These are phyloP conservation scores for Cercospora sesami DNA, from an alignment of 2,329 filamentous ascomycete species.

Conservation along the genomic window DNA sequence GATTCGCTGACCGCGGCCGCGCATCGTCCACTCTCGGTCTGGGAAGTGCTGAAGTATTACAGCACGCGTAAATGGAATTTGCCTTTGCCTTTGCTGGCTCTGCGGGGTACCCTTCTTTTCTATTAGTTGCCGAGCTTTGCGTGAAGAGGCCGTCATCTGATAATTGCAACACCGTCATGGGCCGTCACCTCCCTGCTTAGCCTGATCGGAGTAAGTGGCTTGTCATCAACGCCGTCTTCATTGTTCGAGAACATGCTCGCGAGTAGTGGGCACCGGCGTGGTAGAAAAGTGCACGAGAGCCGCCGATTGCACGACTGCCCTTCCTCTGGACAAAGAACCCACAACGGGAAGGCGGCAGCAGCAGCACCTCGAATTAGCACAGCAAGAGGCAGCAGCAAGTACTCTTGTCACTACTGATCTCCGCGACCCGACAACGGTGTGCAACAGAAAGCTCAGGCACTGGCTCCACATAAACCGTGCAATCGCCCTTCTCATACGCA, in stretches of 20 bases:
- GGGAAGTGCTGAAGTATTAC: not conserved
- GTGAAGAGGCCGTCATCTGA: constrained; percentile 6
- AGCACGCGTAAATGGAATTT: not conserved
- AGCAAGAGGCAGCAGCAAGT: not conserved
- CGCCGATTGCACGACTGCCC: not conserved
- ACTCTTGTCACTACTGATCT: constrained; percentile 5
- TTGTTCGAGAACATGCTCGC: constrained; percentile 4
- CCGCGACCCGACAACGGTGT: constrained; percentile 1
- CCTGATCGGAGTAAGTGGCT: constrained; percentile 3
- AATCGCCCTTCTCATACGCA: not conserved
- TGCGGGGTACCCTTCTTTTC: constrained; percentile 3
- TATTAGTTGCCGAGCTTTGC: not conserved
- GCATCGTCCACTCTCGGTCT: not conserved
- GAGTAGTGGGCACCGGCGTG: not conserved
- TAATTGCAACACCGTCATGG: constrained; percentile 3
- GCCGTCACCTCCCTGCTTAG: not conserved
- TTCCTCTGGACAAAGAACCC: not conserved
- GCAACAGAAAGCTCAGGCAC: constrained; percentile 2
- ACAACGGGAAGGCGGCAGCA: constrained; percentile 1
- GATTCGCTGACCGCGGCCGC: constrained; percentile 1
- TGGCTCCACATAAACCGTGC: not conserved
- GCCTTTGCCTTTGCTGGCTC: not conserved
- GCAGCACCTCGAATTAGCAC: not conserved
- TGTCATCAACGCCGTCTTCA: not conserved
- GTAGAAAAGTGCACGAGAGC: not conserved